Percentiles rank a stretch among this genome's conserved stretches.
These are phyloP conservation scores for Naematelia encephala DNA, from an alignment of 768 basidiomycete genomes.

Conservation along the genomic window DNA sequence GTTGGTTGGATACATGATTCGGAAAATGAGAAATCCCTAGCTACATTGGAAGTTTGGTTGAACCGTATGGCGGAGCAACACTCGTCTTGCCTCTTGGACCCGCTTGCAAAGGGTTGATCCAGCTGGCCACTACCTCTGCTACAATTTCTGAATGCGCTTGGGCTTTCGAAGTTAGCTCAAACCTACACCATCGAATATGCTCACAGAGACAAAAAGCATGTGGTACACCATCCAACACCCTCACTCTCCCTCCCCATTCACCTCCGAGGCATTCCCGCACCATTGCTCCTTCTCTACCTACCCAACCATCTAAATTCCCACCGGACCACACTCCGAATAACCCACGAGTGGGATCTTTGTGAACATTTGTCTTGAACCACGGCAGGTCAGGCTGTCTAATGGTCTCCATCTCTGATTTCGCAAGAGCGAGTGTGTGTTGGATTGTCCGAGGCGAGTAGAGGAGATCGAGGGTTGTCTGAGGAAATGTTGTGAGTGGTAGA, in stretches of 20 bases:
- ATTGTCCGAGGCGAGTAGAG: conserved; percentile 59
- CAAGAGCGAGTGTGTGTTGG: conserved; percentile 61
- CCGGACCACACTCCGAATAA: conserved; percentile 59
- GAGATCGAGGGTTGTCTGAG: conserved; percentile 51
- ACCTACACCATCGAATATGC: conserved; percentile 43
- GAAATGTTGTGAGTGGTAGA: conserved; percentile 55
- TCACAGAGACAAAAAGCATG: conserved; percentile 73
- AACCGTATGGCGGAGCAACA: background rate
- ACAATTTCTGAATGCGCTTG: conserved; percentile 21
- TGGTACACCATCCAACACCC: conserved; percentile 58
- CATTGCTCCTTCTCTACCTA: conserved; percentile 58
- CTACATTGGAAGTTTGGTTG: background rate
- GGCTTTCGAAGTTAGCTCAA: conserved; percentile 10
- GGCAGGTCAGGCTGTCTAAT: conserved; percentile 59
- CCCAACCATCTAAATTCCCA: conserved; percentile 66
- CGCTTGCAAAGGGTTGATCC: conserved; percentile 22
- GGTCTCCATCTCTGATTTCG: conserved; percentile 64
- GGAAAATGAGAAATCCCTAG: too few species aligned
- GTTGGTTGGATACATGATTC: too few species aligned
- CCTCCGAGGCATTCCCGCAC: conserved; percentile 55
- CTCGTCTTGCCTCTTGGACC: background rate
- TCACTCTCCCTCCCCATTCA: conserved; percentile 51
- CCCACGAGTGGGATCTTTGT: conserved; percentile 42
- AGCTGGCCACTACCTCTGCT: conserved; percentile 27
- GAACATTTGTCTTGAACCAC: conserved; percentile 49